These are phyloP conservation scores for Setaria italica DNA, from an alignment of 202 grass and related monocot species.

Conservation along the genomic window DNA sequence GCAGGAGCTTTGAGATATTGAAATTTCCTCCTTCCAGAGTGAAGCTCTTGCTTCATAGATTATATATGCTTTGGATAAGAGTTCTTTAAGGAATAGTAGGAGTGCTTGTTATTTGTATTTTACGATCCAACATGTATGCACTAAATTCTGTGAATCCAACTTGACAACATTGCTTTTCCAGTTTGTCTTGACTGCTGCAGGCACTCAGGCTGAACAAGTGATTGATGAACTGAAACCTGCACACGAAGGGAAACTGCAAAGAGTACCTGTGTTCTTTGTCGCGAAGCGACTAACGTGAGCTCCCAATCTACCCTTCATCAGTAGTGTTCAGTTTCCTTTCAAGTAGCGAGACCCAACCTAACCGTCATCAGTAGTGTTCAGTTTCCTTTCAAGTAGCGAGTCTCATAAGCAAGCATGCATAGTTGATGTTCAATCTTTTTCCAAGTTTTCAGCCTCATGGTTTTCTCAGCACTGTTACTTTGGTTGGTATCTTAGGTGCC, in stretches of 20 bases:
- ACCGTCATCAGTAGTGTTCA: not conserved
- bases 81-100: not conserved
- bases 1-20: conserved; percentile 1
- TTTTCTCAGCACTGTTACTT: not conserved
- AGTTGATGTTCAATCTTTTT: not conserved
- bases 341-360: not conserved
- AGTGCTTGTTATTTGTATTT: not conserved
- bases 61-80: not conserved
- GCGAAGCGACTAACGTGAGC: conserved; percentile 85
- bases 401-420: not conserved
- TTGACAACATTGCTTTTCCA: conserved; percentile 49
- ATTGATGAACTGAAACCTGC: conserved; percentile 62
- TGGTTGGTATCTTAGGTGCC: not conserved
- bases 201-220: conserved; percentile 70
- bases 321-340: not conserved
- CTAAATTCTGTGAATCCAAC: conserved; percentile 20
- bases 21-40: not conserved
- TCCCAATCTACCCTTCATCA: not conserved
- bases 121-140: not conserved
- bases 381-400: not conserved
- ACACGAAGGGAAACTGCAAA: conserved; percentile 70
- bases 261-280: conserved; percentile 81
- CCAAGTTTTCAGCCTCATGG: not conserved
- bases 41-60: not conserved
- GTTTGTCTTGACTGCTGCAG: conserved; percentile 97